A percentile compares a stretch with the other conserved stretches of the same genome.
Conservation (phyloP, 345 rosid species). For the Durio zibethinus region DNA sequence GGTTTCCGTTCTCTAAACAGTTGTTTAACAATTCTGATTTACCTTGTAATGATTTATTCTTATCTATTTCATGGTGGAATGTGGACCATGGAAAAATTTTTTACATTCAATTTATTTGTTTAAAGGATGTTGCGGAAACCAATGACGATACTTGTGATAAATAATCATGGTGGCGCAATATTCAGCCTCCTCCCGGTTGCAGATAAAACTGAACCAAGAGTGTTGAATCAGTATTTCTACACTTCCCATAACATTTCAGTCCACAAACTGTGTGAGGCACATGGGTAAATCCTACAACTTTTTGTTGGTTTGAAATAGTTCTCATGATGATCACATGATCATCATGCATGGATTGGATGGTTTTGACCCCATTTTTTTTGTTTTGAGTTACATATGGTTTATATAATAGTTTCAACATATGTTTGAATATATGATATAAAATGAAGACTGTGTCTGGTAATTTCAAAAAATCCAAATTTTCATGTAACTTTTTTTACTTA, state of each 20-base stretch:
- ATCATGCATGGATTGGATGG: not conserved
- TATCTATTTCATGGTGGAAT: not conserved
- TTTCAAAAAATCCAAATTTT: no score
- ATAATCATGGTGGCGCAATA: constrained; percentile 96
- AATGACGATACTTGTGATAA: constrained; percentile 80
- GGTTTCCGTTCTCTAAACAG: not conserved
- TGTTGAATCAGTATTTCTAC: constrained; percentile 73
- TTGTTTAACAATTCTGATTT: not conserved
- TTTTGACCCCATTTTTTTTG: constrained; percentile 1
- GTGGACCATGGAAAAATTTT: not conserved
- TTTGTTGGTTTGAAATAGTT: not conserved
- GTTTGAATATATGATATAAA: not conserved
- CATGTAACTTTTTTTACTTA: not conserved
- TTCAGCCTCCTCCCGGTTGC: constrained; percentile 96
- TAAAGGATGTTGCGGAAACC: constrained; percentile 72
- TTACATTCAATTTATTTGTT: constrained; percentile 1
- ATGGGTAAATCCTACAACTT: constrained; percentile 53
- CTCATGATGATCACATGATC: not conserved
- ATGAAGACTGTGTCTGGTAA: not conserved
- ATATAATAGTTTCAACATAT: not conserved
- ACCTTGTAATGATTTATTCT: not conserved
- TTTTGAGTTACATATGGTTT: not conserved
- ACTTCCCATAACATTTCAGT: constrained; percentile 81
- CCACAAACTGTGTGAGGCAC: constrained; percentile 69
- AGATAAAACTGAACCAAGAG: constrained; percentile 54